Percentiles rank a stretch among this genome's conserved stretches.
Evolutionary conservation across 768 basidiomycete species (phyloP).

Genomic region (Mycena vitilis): DNA sequence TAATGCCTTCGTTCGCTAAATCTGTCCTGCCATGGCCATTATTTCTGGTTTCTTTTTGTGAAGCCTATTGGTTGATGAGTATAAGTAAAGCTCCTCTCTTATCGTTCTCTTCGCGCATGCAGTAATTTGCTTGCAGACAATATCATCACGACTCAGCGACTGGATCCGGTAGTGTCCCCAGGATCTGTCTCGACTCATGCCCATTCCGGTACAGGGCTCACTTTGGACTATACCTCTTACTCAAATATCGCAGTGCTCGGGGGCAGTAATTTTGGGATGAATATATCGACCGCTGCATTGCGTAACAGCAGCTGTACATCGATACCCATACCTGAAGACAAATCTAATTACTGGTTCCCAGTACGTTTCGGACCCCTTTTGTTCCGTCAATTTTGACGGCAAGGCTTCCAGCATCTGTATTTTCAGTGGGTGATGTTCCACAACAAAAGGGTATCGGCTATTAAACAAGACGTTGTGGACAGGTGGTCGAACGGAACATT

Average conservation of each 20-base stretch:
- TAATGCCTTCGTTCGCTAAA: constrained; percentile 12
- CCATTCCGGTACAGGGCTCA: constrained; percentile 24
- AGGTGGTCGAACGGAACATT: constrained; percentile 37
- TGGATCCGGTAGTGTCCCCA: constrained; percentile 34
- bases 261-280: constrained; percentile 35
- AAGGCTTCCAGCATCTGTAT: constrained; percentile 32
- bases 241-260: constrained; percentile 28
- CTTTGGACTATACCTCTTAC: background rate
- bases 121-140: constrained; percentile 26
- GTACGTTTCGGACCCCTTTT: background rate
- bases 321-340: constrained; percentile 35
- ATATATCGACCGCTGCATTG: constrained; percentile 30
- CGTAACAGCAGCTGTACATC: constrained; percentile 33
- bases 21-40: background rate
- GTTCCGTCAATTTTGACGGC: background rate
- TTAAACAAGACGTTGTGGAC: background rate
- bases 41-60: constrained; percentile 8
- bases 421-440: constrained; percentile 31
- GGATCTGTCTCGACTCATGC: constrained; percentile 34
- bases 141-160: constrained; percentile 34
- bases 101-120: background rate
- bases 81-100: constrained; percentile 10
- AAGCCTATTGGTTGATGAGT: constrained; percentile 37
- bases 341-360: constrained; percentile 37
- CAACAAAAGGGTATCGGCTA: background rate